A percentile compares a stretch with the other conserved stretches of the same genome.
Evolutionary conservation across 2,329 filamentous ascomycete genomes (phyloP).

Genomic region (Neonectria sp.): DNA sequence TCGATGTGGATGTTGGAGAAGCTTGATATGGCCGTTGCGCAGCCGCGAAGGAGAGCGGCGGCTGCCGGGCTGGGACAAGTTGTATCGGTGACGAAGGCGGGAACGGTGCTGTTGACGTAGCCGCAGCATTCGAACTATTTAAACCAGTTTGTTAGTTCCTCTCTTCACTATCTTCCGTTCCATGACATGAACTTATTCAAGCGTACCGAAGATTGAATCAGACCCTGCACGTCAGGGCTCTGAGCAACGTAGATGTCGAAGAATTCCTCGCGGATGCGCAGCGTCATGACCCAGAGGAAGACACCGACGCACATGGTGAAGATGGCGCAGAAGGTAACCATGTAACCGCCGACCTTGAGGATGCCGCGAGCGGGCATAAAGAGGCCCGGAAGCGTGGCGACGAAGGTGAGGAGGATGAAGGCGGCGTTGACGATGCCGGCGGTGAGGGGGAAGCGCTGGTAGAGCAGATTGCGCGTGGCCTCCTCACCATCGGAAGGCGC

Average conservation of each 20-base stretch:
- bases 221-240: slow-evolving; percentile 70
- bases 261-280: slow-evolving; percentile 77
- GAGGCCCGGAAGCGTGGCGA: slow-evolving; percentile 79
- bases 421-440: slow-evolving; percentile 81
- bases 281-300: slow-evolving; percentile 80
- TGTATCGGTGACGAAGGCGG: slow-evolving; percentile 78
- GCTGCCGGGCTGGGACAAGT: slow-evolving; percentile 79
- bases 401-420: slow-evolving; percentile 79
- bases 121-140: slow-evolving; percentile 84
- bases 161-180: background rate
- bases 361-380: slow-evolving; percentile 76
- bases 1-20: slow-evolving; percentile 82
- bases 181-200: background rate
- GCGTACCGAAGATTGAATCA: slow-evolving; percentile 79
- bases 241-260: slow-evolving; percentile 73
- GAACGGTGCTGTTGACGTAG: slow-evolving; percentile 80
- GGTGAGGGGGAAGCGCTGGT: slow-evolving; percentile 69
- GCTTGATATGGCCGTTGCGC: slow-evolving; percentile 75
- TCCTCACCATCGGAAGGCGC: slow-evolving; percentile 61
- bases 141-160: background rate
- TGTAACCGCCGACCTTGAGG: slow-evolving; percentile 78
- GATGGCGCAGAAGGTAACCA: slow-evolving; percentile 72
- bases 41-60: slow-evolving; percentile 79
- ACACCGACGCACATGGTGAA: slow-evolving; percentile 78
- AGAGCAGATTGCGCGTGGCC: slow-evolving; percentile 67